Conservation (phyloP, 2,329 filamentous ascomycete species). For the Diaporthe vaccinii region DNA sequence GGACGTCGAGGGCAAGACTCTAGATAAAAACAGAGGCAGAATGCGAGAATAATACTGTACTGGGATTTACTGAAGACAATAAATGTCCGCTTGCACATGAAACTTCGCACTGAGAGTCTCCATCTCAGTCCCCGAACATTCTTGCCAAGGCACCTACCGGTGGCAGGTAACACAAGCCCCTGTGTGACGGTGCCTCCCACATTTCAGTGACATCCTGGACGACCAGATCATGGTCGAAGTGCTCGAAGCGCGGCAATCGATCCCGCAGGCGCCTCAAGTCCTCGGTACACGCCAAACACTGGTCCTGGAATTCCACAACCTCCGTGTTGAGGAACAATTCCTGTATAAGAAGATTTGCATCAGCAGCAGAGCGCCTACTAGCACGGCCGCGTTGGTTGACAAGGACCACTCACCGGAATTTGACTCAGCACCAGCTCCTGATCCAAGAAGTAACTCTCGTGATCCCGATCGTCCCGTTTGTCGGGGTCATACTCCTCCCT, state of each 20-base stretch:
- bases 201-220: not conserved
- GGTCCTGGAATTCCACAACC: not conserved
- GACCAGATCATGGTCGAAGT: too few species aligned
- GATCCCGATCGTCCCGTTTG: not conserved
- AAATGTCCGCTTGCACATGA: not conserved
- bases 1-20: slow-evolving; percentile 16
- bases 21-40: slow-evolving; percentile 1
- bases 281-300: not conserved
- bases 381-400: too few species aligned
- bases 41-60: not conserved
- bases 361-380: not conserved
- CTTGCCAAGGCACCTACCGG: not conserved
- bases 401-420: not conserved
- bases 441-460: not conserved
- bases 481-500: not conserved
- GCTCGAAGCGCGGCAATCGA: too few species aligned
- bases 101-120: fast-evolving
- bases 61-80: not conserved
- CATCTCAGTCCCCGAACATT: too few species aligned
- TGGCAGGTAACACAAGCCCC: not conserved
- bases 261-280: not conserved
- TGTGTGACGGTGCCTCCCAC: not conserved
- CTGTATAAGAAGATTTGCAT: not conserved
- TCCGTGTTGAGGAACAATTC: too few species aligned
- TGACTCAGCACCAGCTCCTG: not conserved